Evolutionary conservation across 345 rosid genomes (phyloP).

Genomic region (Pugionium dolabratum): DNA sequence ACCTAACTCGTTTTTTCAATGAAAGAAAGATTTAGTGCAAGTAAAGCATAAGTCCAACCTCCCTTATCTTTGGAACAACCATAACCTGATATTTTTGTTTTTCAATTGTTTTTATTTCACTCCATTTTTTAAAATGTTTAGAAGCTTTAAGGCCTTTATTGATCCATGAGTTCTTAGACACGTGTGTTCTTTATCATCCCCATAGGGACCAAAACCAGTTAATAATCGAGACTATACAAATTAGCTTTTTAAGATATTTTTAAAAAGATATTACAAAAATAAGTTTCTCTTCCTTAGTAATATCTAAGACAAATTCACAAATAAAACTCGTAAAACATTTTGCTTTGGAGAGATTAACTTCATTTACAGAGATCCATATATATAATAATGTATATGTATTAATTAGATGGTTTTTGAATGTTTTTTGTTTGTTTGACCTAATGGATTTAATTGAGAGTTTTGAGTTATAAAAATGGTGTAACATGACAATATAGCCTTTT

Average conservation of each 20-base stretch:
- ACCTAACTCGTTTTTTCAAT: constrained; percentile 31
- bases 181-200: constrained; percentile 14
- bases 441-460: not conserved
- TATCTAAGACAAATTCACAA: not conserved
- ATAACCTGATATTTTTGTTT: constrained; percentile 26
- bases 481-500: not conserved
- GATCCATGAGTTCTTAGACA: constrained; percentile 33
- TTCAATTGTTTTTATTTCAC: not conserved
- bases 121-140: not conserved
- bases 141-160: constrained; percentile 11
- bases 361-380: not conserved
- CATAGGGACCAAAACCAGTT: constrained; percentile 8
- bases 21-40: constrained; percentile 40
- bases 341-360: constrained; percentile 1
- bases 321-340: not conserved
- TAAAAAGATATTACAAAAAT: no score
- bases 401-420: not conserved
- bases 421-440: constrained; percentile 18
- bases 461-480: not conserved
- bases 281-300: no score
- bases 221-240: no score
- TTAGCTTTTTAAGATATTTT: no score
- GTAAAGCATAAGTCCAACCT: constrained; percentile 30
- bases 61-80: constrained; percentile 34
- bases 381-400: not conserved